Conservation (phyloP, 129 eudicot genomes). For the Kitagawia praeruptora region DNA sequence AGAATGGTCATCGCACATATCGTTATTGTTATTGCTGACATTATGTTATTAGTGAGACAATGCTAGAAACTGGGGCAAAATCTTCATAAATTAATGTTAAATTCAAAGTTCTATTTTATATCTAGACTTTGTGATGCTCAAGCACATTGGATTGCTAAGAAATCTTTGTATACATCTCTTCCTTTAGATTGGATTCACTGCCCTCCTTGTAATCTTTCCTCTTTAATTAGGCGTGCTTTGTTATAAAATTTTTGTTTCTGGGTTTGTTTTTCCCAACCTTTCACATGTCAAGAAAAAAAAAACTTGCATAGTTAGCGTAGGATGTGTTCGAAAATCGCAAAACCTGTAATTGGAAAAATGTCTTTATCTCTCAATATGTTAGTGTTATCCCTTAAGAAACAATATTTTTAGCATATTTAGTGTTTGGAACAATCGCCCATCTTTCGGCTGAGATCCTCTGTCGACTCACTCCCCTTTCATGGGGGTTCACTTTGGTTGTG, state of each 20-base stretch:
- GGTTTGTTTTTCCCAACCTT: too few relatives aligned
- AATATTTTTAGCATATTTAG: not conserved
- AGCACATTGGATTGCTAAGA: too few relatives aligned
- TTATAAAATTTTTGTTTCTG: too few relatives aligned
- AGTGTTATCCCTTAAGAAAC: not conserved
- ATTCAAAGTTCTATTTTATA: too few relatives aligned
- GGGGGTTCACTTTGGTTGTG: not conserved
- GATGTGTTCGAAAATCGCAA: not conserved
- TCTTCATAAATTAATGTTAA: not conserved
- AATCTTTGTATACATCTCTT: too few relatives aligned
- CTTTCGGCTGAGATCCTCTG: not conserved
- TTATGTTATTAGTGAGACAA: not conserved
- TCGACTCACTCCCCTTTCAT: not conserved
- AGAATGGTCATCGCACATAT: not conserved
- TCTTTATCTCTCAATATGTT: not conserved
- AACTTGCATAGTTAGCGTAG: not conserved
- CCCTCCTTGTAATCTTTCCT: too few relatives aligned
- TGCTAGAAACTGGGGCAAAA: not conserved
- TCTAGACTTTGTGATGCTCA: too few relatives aligned
- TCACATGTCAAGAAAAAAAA: too few relatives aligned
- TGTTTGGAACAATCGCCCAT: not conserved
- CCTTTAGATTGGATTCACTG: too few relatives aligned
- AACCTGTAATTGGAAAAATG: not conserved
- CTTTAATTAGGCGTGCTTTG: too few relatives aligned
- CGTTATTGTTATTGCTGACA: not conserved